Base-by-base conservation (phyloP, 108 stramenopile species). In the Cyclotella cryptica region DNA sequence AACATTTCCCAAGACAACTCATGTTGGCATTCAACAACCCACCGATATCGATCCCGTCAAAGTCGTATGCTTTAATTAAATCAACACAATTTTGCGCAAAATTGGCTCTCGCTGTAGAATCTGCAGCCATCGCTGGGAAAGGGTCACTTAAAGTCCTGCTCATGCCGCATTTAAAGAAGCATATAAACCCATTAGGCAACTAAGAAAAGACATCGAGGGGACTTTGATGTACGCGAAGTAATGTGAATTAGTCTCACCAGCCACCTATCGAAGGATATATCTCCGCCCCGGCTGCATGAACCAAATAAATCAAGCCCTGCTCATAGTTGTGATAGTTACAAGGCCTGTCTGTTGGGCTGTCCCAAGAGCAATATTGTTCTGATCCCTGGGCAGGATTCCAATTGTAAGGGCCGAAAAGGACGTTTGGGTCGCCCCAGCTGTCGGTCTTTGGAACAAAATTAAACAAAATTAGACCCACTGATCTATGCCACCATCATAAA, bases 251-350 rank as follows among this genome's bases (percentile, higher is more conserved):
- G n/a, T n/a, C n/a, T n/a, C n/a, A n/a, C 63, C 63, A 64, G 3
- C 63, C 63, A 21, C 63, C 63, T 7, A 64, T n/a, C 2, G 63
- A 64, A 41, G 63, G 63, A 42, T 64, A 64, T 10, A 64, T 18
- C 35, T 74, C 66, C 14, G 79, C 79, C 45, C 79, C 79, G 15
- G 79, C 79, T n/a, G 45, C 42, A 64, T 80, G 79, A 11, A 76
- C 79, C 41, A 75, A 60, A 69, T 63, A n/a, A 3, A 80, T 80
- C 19, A 80, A 28, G 11, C 74, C 79, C 47, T 75, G 39, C 22
- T 80, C 74, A 54, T 75, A 75, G 1, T 29, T 24, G 41, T 80
- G 79, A 52, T 69, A 30, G 19, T 80, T 80, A 27, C 79, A 80
- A 15, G 41, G 44, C 58, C 81, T 75, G 15, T 60, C 57, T 5